Conservation (phyloP, 164 flowering plant genomes). For the Dillenia suffruticosa region DNA sequence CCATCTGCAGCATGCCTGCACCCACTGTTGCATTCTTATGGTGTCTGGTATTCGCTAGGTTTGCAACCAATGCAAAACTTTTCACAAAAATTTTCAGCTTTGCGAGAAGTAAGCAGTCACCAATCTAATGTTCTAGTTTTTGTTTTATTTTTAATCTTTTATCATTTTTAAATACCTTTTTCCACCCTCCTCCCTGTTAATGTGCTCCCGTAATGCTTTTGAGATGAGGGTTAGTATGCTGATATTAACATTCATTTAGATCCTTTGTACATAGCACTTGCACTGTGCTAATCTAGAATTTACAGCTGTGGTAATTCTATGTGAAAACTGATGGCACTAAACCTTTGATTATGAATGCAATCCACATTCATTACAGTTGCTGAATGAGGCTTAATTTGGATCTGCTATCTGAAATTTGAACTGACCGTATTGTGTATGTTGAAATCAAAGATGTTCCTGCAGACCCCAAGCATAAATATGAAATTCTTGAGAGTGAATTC, state of each 20-base stretch:
- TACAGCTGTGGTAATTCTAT: no score
- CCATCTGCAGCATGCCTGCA: slow-evolving; percentile 89
- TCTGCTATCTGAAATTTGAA: neutral
- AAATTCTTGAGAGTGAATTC: slow-evolving; percentile 95
- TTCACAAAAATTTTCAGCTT: slow-evolving; percentile 88
- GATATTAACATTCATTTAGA: no score
- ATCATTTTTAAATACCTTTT: no score
- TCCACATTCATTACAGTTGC: neutral
- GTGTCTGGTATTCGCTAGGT: slow-evolving; percentile 88
- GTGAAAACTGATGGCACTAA: no score
- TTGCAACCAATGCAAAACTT: slow-evolving; percentile 82
- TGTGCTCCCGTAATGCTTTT: no score
- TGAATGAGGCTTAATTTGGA: neutral
- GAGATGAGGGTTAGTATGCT: no score
- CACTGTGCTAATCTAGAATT: no score
- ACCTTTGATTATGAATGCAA: no score
- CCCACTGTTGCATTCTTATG: slow-evolving; percentile 81
- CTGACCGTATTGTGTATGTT: slow-evolving; percentile 41
- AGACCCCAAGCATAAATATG: slow-evolving; percentile 92
- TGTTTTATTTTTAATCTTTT: no score
- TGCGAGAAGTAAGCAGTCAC: slow-evolving; percentile 75
- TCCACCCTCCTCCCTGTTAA: no score
- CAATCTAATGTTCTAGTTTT: neutral
- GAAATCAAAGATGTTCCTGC: slow-evolving; percentile 72
- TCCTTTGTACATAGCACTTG: no score